Evolutionary conservation across 768 basidiomycete genomes (phyloP).

Genomic region (Lactarius vividus): DNA sequence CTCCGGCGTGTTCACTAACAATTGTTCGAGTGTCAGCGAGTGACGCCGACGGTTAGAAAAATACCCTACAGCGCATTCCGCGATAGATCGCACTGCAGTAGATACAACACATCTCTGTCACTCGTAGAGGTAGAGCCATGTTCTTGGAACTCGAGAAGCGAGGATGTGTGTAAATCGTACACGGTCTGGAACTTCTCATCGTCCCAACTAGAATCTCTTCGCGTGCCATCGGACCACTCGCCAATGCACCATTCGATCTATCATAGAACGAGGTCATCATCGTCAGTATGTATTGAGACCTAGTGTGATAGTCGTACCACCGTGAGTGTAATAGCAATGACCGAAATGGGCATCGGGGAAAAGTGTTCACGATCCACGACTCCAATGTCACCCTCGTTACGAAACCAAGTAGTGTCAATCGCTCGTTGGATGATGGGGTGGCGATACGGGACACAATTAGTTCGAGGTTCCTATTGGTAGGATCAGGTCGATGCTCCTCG

Average conservation of each 20-base stretch:
- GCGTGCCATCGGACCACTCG: slow-evolving; percentile 2
- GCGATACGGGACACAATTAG: background rate
- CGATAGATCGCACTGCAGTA: background rate
- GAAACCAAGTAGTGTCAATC: slow-evolving; percentile 7
- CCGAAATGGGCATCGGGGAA: background rate
- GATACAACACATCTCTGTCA: background rate
- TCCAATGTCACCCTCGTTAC: slow-evolving; percentile 3
- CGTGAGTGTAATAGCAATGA: slow-evolving; percentile 1
- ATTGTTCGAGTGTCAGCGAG: background rate
- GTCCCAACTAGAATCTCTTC: background rate
- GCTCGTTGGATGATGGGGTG: slow-evolving; percentile 14
- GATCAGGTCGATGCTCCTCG: background rate
- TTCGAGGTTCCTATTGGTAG: background rate
- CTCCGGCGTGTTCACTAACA: slow-evolving; percentile 1
- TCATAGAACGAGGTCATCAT: background rate
- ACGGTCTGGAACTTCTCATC: background rate
- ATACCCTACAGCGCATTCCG: background rate
- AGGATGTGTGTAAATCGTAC: background rate
- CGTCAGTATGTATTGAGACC: no score
- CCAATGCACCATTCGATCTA: background rate
- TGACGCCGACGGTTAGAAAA: background rate
- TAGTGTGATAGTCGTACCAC: background rate
- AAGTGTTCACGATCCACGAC: background rate
- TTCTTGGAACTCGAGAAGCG: background rate
- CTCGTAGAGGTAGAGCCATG: background rate